Evolutionary conservation across 192 early-diverging fungal genomes (phyloP).

Genomic region (Linnemannia elongata): DNA sequence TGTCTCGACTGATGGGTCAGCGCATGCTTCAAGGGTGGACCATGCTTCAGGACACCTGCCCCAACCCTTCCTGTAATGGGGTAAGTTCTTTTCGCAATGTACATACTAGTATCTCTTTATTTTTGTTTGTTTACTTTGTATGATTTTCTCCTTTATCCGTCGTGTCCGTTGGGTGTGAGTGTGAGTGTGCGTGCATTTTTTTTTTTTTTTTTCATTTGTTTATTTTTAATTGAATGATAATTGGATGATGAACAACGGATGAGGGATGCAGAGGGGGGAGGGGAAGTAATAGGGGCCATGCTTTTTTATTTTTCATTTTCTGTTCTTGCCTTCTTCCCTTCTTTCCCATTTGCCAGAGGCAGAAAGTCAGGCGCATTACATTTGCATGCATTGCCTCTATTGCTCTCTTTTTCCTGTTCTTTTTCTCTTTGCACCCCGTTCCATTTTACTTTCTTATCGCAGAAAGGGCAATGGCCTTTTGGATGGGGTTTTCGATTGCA

Average conservation of each 20-base stretch:
- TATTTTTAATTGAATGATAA: conserved; percentile 4
- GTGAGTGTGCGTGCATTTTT: neutral
- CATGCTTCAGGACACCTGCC: conserved; percentile 46
- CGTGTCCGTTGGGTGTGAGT: neutral
- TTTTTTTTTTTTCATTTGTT: neutral
- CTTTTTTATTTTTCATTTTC: neutral
- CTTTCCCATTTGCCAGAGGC: neutral
- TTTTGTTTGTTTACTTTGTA: neutral
- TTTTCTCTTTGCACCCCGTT: neutral
- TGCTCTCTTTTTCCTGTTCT: neutral
- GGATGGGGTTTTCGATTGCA: neutral
- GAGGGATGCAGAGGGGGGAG: neutral
- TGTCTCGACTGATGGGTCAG: conserved; percentile 33
- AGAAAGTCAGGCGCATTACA: neutral
- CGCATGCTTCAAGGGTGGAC: conserved; percentile 51
- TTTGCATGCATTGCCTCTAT: neutral
- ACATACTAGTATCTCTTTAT: neutral
- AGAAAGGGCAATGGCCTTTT: neutral
- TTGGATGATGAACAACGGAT: neutral
- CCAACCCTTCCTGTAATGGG: conserved; percentile 34
- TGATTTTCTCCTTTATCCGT: neutral
- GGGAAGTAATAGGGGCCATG: neutral
- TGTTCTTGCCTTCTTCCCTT: neutral
- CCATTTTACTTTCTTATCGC: neutral
- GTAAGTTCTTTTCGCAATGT: conserved; percentile 24